Conservation (phyloP, 257 asterid species). For the Fraxinus anomala region DNA sequence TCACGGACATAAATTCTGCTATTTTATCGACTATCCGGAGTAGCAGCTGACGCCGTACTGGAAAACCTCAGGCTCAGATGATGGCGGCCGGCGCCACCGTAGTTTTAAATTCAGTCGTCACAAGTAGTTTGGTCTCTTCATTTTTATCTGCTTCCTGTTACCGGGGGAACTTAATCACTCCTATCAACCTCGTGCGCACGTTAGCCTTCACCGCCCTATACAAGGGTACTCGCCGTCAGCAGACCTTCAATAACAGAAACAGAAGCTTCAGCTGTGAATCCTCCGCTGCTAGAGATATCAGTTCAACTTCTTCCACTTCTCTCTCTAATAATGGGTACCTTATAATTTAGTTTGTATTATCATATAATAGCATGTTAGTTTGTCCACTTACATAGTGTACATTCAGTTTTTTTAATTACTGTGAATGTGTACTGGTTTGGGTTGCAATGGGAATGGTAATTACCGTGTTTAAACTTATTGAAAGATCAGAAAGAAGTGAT, state of each 20-base stretch:
- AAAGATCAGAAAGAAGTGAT: no score
- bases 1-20: not conserved
- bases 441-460: no score
- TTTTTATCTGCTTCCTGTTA: slow-evolving; percentile 39
- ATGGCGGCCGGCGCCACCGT: slow-evolving; percentile 43
- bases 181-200: slow-evolving; percentile 37
- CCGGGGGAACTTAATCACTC: slow-evolving; percentile 38
- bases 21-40: not conserved
- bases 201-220: slow-evolving; percentile 31
- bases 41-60: not conserved
- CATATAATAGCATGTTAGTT: not conserved
- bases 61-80: slow-evolving; percentile 24
- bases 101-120: slow-evolving; percentile 39
- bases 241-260: slow-evolving; percentile 21
- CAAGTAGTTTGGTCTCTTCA: slow-evolving; percentile 34
- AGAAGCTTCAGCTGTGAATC: slow-evolving; percentile 45
- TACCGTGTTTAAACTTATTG: no score
- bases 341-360: not conserved
- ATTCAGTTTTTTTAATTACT: no score
- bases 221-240: slow-evolving; percentile 37
- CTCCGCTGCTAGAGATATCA: slow-evolving; percentile 42
- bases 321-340: slow-evolving; percentile 49
- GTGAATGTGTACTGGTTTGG: no score
- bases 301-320: slow-evolving; percentile 33
- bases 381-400: not conserved